Evolutionary conservation across 2,329 filamentous ascomycete species (phyloP).

Genomic region (Diaporthe longicolla): DNA sequence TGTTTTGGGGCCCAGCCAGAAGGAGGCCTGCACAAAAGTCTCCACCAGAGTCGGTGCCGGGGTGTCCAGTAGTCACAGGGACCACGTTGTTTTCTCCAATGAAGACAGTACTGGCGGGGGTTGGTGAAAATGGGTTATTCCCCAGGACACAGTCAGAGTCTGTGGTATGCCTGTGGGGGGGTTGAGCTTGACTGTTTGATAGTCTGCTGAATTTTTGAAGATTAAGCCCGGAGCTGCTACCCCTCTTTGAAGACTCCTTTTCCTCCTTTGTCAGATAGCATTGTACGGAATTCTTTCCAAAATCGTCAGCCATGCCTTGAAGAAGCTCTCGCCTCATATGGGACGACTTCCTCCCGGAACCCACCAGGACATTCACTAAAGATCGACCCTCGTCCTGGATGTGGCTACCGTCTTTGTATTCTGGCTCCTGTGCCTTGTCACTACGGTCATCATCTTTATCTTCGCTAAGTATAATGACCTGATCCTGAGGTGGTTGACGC

Average conservation of each 20-base stretch:
- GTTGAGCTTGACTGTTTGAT: background rate
- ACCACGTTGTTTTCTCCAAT: no score
- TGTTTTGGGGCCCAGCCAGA: background rate
- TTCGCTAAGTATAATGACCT: slow-evolving; percentile 30
- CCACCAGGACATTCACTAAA: background rate
- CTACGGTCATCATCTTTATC: slow-evolving; percentile 9
- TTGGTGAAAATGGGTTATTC: background rate
- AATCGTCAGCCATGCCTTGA: background rate
- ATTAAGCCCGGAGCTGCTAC: background rate
- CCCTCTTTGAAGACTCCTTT: background rate
- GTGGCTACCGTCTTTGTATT: background rate
- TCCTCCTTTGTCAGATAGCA: background rate
- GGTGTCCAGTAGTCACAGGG: background rate
- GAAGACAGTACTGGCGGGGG: background rate
- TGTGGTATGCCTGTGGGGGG: background rate
- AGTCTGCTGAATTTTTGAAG: background rate
- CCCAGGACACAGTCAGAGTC: background rate
- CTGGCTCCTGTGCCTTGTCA: background rate
- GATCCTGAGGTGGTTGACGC: slow-evolving; percentile 16
- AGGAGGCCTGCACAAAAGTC: no score
- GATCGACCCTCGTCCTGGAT: no score
- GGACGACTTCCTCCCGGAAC: background rate
- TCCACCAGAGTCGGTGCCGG: no score
- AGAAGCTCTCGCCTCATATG: background rate
- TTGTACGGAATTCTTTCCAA: background rate